A percentile compares a stretch with the other conserved stretches of the same genome.
These are phyloP conservation scores for Tolypocladium endophyticum DNA, from an alignment of 2,329 filamentous ascomycete genomes.

Conservation along the genomic window DNA sequence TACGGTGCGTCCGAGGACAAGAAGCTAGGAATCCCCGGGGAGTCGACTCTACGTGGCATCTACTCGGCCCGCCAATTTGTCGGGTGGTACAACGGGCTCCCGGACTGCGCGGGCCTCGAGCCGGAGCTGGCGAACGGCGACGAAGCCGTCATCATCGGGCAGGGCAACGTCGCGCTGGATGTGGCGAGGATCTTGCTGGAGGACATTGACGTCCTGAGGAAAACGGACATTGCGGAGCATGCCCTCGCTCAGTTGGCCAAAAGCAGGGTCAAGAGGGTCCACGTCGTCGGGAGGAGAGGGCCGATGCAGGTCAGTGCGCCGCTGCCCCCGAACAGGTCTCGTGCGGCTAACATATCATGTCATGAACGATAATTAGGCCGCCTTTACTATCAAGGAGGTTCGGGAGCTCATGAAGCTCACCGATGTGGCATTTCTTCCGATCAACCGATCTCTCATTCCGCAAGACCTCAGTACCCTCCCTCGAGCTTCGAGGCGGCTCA, in stretches of 20 bases:
- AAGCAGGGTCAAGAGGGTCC: constrained; percentile 69
- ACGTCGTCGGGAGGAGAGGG: constrained; percentile 80
- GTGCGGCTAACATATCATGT: background rate
- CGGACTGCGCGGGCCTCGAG: constrained; percentile 63
- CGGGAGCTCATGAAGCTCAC: constrained; percentile 77
- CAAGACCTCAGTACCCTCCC: constrained; percentile 57
- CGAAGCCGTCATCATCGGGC: constrained; percentile 79
- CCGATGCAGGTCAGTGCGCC: constrained; percentile 60
- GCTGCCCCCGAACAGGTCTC: background rate
- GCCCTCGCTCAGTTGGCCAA: constrained; percentile 63
- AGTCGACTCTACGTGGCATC: constrained; percentile 60
- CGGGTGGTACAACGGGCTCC: constrained; percentile 96
- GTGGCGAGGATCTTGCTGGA: constrained; percentile 80
- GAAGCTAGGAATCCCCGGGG: constrained; percentile 68
- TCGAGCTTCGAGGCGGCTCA: constrained; percentile 64
- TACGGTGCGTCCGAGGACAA: constrained; percentile 86
- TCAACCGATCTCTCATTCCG: constrained; percentile 58
- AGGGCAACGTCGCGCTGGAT: constrained; percentile 93
- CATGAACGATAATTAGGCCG: constrained; percentile 42
- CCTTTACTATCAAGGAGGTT: constrained; percentile 92
- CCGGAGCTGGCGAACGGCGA: constrained; percentile 67
- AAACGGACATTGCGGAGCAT: constrained; percentile 82
- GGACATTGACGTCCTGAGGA: constrained; percentile 59
- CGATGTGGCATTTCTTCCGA: constrained; percentile 58
- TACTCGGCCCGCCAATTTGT: constrained; percentile 89